Conservation (phyloP, 2,329 filamentous ascomycete species). For the Fonsecaea nubica region DNA sequence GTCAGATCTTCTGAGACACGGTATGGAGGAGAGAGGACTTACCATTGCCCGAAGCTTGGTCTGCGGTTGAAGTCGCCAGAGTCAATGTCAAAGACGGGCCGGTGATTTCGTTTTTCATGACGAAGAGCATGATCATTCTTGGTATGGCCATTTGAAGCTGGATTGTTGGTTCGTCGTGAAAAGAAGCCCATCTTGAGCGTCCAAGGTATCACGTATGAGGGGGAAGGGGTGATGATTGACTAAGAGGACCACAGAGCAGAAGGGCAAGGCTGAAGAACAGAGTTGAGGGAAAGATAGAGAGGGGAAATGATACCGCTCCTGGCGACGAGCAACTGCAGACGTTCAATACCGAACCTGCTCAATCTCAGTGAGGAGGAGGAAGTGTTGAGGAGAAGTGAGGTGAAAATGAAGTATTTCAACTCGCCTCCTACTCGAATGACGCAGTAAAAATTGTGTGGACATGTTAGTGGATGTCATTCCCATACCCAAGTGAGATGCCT, state of each 20-base stretch:
- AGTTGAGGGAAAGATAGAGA: conserved; percentile 1
- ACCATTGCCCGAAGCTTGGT: conserved; percentile 72
- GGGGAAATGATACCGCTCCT: neutral
- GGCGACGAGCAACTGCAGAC: conserved; percentile 7
- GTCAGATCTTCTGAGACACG: neutral
- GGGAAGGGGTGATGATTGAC: neutral
- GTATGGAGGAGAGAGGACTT: conserved; percentile 42
- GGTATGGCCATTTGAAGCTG: conserved; percentile 20
- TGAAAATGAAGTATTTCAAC: conserved; percentile 7
- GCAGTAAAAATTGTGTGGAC: conserved; percentile 12
- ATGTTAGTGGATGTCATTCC: neutral
- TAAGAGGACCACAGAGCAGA: neutral
- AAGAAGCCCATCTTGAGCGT: conserved; percentile 33
- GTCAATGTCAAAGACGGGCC: conserved; percentile 35
- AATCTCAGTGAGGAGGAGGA: neutral
- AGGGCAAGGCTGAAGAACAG: neutral
- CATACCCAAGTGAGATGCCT: neutral
- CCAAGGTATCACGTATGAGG: conserved; percentile 6
- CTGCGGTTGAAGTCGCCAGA: conserved; percentile 55
- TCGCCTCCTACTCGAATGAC: neutral
- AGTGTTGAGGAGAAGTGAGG: conserved; percentile 6
- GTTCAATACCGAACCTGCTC: conserved; percentile 14
- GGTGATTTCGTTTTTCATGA: conserved; percentile 7
- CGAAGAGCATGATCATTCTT: conserved; percentile 17
- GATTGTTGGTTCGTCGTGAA: conserved; percentile 20